Conservation (phyloP, 1,139 yeast genomes). For the Magnusiomyces tetraspermus region DNA sequence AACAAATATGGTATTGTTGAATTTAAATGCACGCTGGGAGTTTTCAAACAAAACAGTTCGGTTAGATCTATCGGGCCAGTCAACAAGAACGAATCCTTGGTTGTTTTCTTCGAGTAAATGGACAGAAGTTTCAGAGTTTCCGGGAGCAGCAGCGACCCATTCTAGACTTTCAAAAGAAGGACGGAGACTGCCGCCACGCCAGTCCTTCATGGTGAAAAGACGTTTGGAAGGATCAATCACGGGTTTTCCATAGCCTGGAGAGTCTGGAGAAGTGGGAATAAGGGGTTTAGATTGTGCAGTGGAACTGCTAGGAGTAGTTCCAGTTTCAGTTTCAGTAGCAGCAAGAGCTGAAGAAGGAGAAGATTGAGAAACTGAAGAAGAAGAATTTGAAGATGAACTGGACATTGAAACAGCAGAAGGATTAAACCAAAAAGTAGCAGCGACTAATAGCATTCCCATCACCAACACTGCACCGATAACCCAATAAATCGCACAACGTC, state of each 20-base stretch:
- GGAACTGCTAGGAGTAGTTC: not conserved
- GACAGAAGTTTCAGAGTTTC: constrained; percentile 2
- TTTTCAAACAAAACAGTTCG: constrained; percentile 16
- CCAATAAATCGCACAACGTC: no score
- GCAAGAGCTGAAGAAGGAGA: no score
- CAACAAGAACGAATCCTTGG: constrained; percentile 15
- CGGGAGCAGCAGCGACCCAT: constrained; percentile 15
- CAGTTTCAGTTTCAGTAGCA: not conserved
- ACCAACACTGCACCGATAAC: no score
- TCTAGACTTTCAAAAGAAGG: constrained; percentile 10
- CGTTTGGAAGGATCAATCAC: constrained; percentile 7
- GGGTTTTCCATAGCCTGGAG: constrained; percentile 1
- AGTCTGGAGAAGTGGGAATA: not conserved
- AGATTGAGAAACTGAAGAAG: no score
- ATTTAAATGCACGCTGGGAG: constrained; percentile 14
- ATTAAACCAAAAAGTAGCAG: no score
- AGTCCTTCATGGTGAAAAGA: constrained; percentile 9
- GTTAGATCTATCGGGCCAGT: constrained; percentile 24
- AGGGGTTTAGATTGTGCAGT: not conserved
- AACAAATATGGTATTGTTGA: constrained; percentile 17
- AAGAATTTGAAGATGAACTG: no score
- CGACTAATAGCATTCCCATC: no score
- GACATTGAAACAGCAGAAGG: no score
- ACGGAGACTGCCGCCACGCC: constrained; percentile 10
- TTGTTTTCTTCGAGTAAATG: constrained; percentile 12